Evolutionary conservation across 1,284 basidiomycete genomes (phyloP), one percentile per base, ranked within the genome.

Genomic region (Rhodotorula glutinis): DNA sequence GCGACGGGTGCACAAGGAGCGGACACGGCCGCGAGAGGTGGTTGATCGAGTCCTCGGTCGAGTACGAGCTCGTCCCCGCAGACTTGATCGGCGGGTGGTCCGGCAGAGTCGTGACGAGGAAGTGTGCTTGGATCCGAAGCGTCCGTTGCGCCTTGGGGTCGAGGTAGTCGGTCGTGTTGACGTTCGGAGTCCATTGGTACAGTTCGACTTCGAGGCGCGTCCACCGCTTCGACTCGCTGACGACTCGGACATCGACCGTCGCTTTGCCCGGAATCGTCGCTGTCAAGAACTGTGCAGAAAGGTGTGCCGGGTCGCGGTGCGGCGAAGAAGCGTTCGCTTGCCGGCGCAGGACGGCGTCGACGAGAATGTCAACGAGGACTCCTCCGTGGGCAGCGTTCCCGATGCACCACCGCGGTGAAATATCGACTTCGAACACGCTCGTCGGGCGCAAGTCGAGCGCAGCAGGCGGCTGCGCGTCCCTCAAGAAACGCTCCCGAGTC

Each of bases 381-480:
- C 71, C 71, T 17, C 71, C 71, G 53, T 73, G 71, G 1, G 60
- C 65, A 30, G 62, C 62, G 25, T 30, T 53, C 0, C 71, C 69
- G 47, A 73, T 65, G 30, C 51, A 55, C 64, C 63, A 70, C n/a
- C 38, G 49, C 7, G 46, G 10, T 11, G 54, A 47, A 41, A 70
- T 52, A 38, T 29, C 30, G 33, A 52, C 64, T 14, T 41, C 40
- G 43, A 56, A 66, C 13, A 70, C 64, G 1, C 19, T 9, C 3
- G 43, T 27, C 8, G 65, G 54, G 1, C 41, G 47, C 13, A 43
- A 56, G 13, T 57, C 52, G 44, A 57, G 55, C 27, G 61, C 25
- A 11, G 56, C 52, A 19, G 53, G 53, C 33, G 53, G 58, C 19
- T 29, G n/a, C 25, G 58, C 44, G 27, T 59, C 58, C 16, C 38